Base-by-base conservation (phyloP, 2,329 filamentous ascomycete genomes). In the Fusarium anthophilum region DNA sequence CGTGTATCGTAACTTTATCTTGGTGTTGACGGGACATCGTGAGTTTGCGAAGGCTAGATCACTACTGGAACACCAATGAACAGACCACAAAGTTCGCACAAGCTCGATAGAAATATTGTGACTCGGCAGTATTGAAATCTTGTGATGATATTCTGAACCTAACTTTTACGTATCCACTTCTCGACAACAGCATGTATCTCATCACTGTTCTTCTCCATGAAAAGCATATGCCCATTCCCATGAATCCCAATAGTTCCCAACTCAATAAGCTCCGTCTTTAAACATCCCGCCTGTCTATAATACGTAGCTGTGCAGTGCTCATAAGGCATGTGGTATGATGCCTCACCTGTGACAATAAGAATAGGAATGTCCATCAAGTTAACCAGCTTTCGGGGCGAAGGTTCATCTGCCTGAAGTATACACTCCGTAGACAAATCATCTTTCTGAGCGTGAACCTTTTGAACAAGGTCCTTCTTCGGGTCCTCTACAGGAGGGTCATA, bases 401-500 rank as follows among this genome's bases (percentile, higher is more conserved):
- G 72, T 2, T 57, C 43, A 2, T 66, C 63, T 2, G 75, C 73
- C 4, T 77, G 76, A 0, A 77, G 61, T 0, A 75, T 63, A 20
- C 76, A 77, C 14, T 76, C 55, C 1, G 66, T 76, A 2, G 69
- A 75, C 12, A 63, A 43, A 13, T 26, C 20, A 13, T 66, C 56
- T 3, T 47, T 61, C 3, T 63, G 54, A 6, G 63, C 11, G 22
- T 68, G 59, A 18, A 63, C 66, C 9, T 67, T 22, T n/a, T 69
- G 55, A 10, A 76, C 26, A n/a, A 77, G 72, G 6, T 77, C 66
- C 1, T 39, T 45, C 4, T 57, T 59, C 9, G 76, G 76, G 11
- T 77, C 60, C 0, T 41, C 62, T 1, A 77, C 82, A 0, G 82
- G 76, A 17, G 87, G 87, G 3, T 79, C 79, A 73, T 87, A 90